phyloP scores from a whole-genome alignment of 345 rosid genomes.

The Populus alba region DNA sequence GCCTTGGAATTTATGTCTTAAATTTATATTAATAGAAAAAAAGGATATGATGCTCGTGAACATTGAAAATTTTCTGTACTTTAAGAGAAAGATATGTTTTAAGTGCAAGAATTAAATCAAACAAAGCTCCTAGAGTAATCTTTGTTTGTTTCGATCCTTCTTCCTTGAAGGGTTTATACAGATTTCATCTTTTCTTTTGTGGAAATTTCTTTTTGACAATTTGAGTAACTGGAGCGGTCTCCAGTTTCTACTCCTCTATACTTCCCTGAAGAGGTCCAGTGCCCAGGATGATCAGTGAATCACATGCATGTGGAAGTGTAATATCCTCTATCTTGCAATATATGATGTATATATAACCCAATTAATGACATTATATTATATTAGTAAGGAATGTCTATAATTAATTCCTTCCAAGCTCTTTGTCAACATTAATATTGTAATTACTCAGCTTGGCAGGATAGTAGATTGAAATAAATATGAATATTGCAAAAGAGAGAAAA shows the following conservation, averaged over 20 bases:
- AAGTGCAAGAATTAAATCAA: background rate
- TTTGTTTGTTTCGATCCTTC: background rate
- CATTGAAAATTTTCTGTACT: background rate
- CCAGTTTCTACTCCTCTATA: background rate
- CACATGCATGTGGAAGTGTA: background rate
- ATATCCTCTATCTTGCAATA: too few species aligned
- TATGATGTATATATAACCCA: too few species aligned
- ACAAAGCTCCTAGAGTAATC: background rate
- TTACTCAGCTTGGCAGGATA: slow-evolving; percentile 5
- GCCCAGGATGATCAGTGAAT: background rate
- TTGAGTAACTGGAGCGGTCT: background rate
- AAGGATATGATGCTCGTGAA: background rate
- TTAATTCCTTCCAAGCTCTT: slow-evolving; percentile 3
- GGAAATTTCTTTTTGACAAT: background rate
- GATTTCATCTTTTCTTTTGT: background rate
- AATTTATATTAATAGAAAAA: background rate
- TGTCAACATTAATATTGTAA: slow-evolving; percentile 8
- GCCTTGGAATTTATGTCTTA: background rate
- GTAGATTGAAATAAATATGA: background rate
- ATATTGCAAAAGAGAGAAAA: too few species aligned
- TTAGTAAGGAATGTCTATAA: background rate
- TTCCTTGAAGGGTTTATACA: background rate
- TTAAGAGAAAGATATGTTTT: background rate
- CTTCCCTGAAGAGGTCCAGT: background rate
- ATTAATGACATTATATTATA: too few species aligned